Conservation (phyloP, 2,329 filamentous ascomycete species). For the Fusarium staphyleae region DNA sequence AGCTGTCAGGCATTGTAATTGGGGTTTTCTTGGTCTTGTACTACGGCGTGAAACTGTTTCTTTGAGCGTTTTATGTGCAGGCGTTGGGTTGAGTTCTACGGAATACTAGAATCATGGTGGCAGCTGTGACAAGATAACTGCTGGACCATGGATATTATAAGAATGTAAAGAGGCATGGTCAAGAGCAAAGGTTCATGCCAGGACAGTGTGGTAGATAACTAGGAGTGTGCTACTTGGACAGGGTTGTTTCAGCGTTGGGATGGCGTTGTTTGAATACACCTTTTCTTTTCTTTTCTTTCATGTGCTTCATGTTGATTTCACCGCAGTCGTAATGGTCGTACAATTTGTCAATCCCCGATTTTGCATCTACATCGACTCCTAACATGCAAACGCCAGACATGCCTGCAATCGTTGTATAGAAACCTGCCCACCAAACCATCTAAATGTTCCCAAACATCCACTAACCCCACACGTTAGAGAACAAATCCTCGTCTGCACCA, state of each 20-base stretch:
- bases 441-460: conserved; percentile 17
- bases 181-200: neutral
- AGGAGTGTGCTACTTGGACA: neutral
- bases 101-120: conserved; percentile 1
- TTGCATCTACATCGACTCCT: conserved; percentile 44
- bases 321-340: conserved; percentile 14
- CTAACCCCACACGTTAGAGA: conserved; percentile 94
- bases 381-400: conserved; percentile 47
- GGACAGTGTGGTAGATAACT: conserved; percentile 1
- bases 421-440: conserved; percentile 20
- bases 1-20: conserved; percentile 84
- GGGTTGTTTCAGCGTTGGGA: conserved; percentile 18
- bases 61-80: conserved; percentile 49
- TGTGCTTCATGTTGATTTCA: conserved; percentile 7
- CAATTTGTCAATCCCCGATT: conserved; percentile 28
- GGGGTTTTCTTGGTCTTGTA: conserved; percentile 77
- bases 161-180: too few species aligned
- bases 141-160: neutral
- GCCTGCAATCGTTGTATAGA: conserved; percentile 40
- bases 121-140: neutral
- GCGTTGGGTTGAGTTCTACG: conserved; percentile 1
- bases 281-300: conserved; percentile 12
- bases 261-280: conserved; percentile 36
- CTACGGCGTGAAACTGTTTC: conserved; percentile 71
- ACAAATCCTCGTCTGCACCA: conserved; percentile 81